Base-by-base conservation (phyloP, 805 yeast species). In the Komagataella pastoris region DNA sequence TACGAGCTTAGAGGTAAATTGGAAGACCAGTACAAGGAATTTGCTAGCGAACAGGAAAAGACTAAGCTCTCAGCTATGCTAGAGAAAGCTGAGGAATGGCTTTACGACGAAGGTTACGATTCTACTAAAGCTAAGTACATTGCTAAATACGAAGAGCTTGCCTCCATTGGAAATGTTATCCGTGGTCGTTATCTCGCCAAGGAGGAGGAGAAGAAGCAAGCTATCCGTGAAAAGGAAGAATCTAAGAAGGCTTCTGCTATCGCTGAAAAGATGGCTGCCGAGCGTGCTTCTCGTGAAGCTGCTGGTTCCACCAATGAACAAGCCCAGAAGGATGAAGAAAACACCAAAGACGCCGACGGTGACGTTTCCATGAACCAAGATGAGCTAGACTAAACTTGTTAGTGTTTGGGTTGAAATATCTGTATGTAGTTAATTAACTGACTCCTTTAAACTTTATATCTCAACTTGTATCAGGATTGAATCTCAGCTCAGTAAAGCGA, bases 141-240 rank as follows among this genome's bases (percentile, higher is more conserved):
- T 71, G 98, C 99, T 65, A 90, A 87, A 73, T 89, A 89, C 73
- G 98, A 93, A 74, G 99, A 93, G 72, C 82, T 93, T 65, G 95
- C 97, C 48, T 79, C 96, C 47, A 75, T 83, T 61, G 99, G 99
- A 70, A 91, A 93, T 78, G 74, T 93, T 60, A 88, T 93, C 72
- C 86, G 83, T 75, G 98, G 97, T 64, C 84, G 99, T 75, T 93
- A 88, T 76, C 73, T 84, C 61, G 87, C 90, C 57, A 88, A 91
- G 73, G 88, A 90, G 70, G 96, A 93, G 75, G 97, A 93, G 73
- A 86, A 87, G 77, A 85, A 84, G 72, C 95, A 89, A 73, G 88
- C 93, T 62, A 71, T 76, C 63, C 83, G 87, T 73, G 80, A 88
- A 59, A 87, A 88, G 72, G 83, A 83, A 70, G 97, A 89, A 74